Evolutionary conservation across 768 basidiomycete species (phyloP).

Genomic region (Leucocoprinus leucothites): DNA sequence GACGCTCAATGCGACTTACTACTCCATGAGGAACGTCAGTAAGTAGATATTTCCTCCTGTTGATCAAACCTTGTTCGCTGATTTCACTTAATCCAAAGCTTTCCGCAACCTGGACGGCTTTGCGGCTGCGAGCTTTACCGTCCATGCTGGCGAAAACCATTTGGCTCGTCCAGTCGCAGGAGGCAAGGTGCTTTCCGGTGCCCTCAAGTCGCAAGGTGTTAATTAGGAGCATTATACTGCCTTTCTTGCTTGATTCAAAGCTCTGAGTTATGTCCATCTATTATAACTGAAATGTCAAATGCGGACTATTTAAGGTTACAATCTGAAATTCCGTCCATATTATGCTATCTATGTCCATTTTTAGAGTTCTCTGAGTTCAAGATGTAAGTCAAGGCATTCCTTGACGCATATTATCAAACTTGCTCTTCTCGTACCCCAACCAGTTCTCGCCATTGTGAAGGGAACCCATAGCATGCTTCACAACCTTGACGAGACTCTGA

Average conservation of each 20-base stretch:
- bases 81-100: conserved; percentile 20
- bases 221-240: conserved; percentile 32
- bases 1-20: conserved; percentile 48
- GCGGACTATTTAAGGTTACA: too few relatives aligned
- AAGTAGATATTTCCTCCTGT: conserved; percentile 17
- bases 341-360: too few relatives aligned
- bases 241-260: conserved; percentile 46
- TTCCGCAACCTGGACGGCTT: conserved; percentile 43
- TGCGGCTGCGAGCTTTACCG: conserved; percentile 38
- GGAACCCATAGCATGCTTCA: conserved; percentile 76
- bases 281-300: too few relatives aligned
- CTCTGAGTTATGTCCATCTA: conserved; percentile 35
- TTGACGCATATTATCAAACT: conserved; percentile 76
- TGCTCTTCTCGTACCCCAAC: conserved; percentile 72
- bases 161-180: conserved; percentile 47
- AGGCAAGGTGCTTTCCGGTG: conserved; percentile 42
- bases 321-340: too few relatives aligned
- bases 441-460: conserved; percentile 58
- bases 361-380: too few relatives aligned
- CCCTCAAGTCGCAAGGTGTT: conserved; percentile 35
- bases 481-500: conserved; percentile 65
- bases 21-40: conserved; percentile 49
- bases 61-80: neutral
- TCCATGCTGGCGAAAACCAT: conserved; percentile 42
- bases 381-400: conserved; percentile 52